Evolutionary conservation across 495 filamentous ascomycete species (phyloP).

Genomic region (Penicillium alfredii): DNA sequence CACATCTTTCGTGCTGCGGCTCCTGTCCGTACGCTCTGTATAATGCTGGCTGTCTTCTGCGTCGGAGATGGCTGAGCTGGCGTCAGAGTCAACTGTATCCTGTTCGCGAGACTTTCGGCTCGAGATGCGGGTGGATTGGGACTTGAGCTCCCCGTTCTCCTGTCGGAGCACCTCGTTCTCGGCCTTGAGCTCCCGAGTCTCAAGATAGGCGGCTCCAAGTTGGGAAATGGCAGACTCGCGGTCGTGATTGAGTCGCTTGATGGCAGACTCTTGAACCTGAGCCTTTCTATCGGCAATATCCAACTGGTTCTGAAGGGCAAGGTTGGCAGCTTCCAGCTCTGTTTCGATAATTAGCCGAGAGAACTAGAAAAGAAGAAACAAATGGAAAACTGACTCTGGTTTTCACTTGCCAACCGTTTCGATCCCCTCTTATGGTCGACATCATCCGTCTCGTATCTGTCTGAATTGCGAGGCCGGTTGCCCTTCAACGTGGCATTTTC

Average conservation of each 20-base stretch:
- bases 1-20: constrained; percentile 30
- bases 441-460: constrained; percentile 37
- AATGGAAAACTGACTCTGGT: constrained; percentile 43
- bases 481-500: constrained; percentile 52
- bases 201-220: constrained; percentile 56
- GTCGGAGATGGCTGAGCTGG: constrained; percentile 21
- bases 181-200: constrained; percentile 56
- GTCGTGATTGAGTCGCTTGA: constrained; percentile 57
- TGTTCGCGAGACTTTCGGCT: constrained; percentile 23
- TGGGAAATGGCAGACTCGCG: constrained; percentile 61
- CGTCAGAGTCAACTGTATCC: constrained; percentile 30
- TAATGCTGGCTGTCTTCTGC: constrained; percentile 31
- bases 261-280: constrained; percentile 52
- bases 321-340: constrained; percentile 55
- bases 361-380: too few species aligned
- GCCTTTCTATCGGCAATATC: constrained; percentile 55
- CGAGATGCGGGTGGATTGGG: constrained; percentile 28
- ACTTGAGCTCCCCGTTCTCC: constrained; percentile 45
- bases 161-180: constrained; percentile 46
- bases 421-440: constrained; percentile 29
- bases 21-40: constrained; percentile 29
- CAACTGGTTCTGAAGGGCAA: constrained; percentile 51
- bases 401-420: constrained; percentile 42
- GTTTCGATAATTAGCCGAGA: constrained; percentile 8
- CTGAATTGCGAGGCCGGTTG: constrained; percentile 39